phyloP scores from a whole-genome alignment of 257 asterid species.

The Galeopsis tetrahit region DNA sequence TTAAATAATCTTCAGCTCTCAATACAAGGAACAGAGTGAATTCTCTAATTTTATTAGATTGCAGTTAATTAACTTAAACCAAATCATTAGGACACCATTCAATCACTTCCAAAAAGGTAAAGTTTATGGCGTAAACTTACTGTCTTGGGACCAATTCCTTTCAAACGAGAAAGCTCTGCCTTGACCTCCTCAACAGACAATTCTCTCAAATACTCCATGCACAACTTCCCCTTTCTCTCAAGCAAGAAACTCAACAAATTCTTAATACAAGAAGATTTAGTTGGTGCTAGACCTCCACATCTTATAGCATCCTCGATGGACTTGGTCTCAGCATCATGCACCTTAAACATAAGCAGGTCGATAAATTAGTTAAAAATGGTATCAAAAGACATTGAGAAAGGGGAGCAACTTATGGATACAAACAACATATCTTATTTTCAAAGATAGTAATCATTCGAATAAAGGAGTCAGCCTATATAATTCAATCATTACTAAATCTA shows the following conservation, averaged over 20 bases:
- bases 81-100: conserved; percentile 11
- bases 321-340: conserved; percentile 68
- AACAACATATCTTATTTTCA: not conserved
- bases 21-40: not conserved
- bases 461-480: not conserved
- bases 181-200: conserved; percentile 72
- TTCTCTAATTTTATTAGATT: not conserved
- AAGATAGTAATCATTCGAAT: not conserved
- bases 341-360: conserved; percentile 51
- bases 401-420: not conserved
- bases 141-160: conserved; percentile 94
- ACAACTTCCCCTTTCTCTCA: conserved; percentile 63
- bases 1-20: not conserved
- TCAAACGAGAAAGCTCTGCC: conserved; percentile 71
- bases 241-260: conserved; percentile 65
- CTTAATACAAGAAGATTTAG: conserved; percentile 74
- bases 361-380: not conserved
- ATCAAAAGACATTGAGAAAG: not conserved
- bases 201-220: conserved; percentile 81
- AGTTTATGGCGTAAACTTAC: conserved; percentile 40
- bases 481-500: not conserved
- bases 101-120: not conserved
- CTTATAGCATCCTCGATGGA: conserved; percentile 78
- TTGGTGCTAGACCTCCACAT: conserved; percentile 91
- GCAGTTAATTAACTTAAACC: not conserved